Percentiles rank a stretch among this genome's conserved stretches.
Evolutionary conservation across 2,329 filamentous ascomycete genomes (phyloP).

Genomic region (Neofusicoccum kwambonambiense): DNA sequence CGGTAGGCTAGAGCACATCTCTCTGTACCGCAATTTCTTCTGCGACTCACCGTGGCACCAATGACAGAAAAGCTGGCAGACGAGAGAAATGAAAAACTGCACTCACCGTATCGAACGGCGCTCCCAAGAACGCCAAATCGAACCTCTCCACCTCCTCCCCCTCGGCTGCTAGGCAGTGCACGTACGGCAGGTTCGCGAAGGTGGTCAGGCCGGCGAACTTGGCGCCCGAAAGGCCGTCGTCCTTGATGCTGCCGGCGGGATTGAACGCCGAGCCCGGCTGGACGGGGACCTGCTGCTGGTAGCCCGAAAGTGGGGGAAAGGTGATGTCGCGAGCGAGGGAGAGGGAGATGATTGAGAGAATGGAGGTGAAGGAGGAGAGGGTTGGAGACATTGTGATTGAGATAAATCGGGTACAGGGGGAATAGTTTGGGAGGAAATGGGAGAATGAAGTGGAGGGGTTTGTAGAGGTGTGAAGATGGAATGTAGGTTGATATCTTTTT

Average conservation of each 20-base stretch:
- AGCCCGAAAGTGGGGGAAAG: constrained; percentile 42
- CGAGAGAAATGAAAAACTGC: too few relatives aligned
- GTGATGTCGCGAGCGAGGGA: constrained; percentile 40
- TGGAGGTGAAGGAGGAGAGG: neutral
- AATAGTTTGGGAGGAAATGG: too few relatives aligned
- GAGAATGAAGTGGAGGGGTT: too few relatives aligned
- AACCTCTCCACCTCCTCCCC: constrained; percentile 40
- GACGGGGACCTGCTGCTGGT: constrained; percentile 33
- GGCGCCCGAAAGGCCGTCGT: constrained; percentile 29
- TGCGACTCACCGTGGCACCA: neutral
- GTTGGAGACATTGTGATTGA: neutral
- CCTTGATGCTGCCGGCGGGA: constrained; percentile 20
- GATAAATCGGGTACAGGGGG: too few relatives aligned
- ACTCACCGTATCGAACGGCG: constrained; percentile 50
- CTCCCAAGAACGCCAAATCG: constrained; percentile 51
- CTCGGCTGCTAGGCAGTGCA: constrained; percentile 44
- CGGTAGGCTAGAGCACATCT: too few relatives aligned
- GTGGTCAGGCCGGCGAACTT: constrained; percentile 46
- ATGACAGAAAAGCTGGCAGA: neutral
- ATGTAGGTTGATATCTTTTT: neutral
- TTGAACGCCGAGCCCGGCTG: constrained; percentile 12
- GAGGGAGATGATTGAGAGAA: neutral
- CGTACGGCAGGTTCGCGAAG: constrained; percentile 50
- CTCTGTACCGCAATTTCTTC: neutral
- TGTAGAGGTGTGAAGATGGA: too few relatives aligned